Evolutionary conservation across 2,329 filamentous ascomycete genomes (phyloP).

Genomic region (Fusarium verticillioides): DNA sequence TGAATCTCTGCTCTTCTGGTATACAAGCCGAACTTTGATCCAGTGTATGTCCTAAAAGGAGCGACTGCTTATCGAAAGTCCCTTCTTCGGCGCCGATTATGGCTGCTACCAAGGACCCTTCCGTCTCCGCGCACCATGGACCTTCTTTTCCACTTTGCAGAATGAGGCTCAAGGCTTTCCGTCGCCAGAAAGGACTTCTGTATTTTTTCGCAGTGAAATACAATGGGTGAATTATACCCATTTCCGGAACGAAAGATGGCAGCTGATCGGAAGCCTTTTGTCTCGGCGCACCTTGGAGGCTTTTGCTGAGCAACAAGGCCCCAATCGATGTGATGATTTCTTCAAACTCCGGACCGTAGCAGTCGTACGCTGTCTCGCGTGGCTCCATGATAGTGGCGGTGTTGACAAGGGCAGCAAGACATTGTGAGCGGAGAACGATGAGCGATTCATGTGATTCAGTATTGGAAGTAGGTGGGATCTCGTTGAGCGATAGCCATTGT

Average conservation of each 20-base stretch:
- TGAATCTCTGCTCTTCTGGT: slow-evolving; percentile 1
- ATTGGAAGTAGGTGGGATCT: not conserved
- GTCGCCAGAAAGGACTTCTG: slow-evolving; percentile 23
- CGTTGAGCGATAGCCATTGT: slow-evolving; percentile 26
- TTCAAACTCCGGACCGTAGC: slow-evolving; percentile 30
- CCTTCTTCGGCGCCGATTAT: slow-evolving; percentile 26
- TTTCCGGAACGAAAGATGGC: slow-evolving; percentile 24
- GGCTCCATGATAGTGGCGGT: slow-evolving; percentile 21
- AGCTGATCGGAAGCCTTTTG: not conserved
- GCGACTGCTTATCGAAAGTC: not conserved
- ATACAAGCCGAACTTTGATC: not conserved
- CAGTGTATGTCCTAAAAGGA: not conserved
- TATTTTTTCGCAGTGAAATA: slow-evolving; percentile 32
- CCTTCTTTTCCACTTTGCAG: slow-evolving; percentile 25
- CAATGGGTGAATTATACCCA: slow-evolving; percentile 31
- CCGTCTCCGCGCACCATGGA: slow-evolving; percentile 28
- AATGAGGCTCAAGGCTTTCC: slow-evolving; percentile 18
- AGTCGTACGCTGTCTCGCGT: slow-evolving; percentile 25
- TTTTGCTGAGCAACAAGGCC: not conserved
- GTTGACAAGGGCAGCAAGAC: slow-evolving; percentile 22
- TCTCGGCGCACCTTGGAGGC: rapidly evolving
- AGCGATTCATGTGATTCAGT: not conserved
- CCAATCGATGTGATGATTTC: slow-evolving; percentile 23
- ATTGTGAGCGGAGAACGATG: slow-evolving; percentile 30
- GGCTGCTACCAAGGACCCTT: not conserved